Conservation (phyloP, 257 asterid genomes). For the Petunia secreta region DNA sequence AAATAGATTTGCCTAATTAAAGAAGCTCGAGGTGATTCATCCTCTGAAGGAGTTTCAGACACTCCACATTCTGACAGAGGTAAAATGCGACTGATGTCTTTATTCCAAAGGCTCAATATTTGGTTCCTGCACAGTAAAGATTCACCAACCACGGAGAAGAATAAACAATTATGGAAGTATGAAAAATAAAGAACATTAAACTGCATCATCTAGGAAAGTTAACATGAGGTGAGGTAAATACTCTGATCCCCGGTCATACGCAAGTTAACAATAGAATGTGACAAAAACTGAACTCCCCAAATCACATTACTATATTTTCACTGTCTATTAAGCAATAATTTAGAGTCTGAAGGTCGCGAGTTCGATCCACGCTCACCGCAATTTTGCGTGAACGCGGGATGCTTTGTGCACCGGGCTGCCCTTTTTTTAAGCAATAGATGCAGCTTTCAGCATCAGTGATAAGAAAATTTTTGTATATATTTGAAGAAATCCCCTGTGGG, state of each 20-base stretch:
- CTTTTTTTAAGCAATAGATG: too few species aligned
- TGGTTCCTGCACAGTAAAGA: constrained; percentile 66
- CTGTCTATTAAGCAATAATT: not conserved
- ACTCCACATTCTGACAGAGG: constrained; percentile 78
- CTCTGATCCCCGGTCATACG: not conserved
- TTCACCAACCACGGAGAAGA: constrained; percentile 34
- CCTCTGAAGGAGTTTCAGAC: constrained; percentile 53
- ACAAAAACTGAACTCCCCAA: constrained; percentile 2
- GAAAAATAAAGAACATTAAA: constrained; percentile 19
- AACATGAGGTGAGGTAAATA: not conserved
- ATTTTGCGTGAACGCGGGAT: too few species aligned
- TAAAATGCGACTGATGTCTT: constrained; percentile 86
- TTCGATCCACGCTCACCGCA: too few species aligned
- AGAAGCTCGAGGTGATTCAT: constrained; percentile 64
- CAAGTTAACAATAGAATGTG: constrained; percentile 3
- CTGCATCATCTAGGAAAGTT: constrained; percentile 8
- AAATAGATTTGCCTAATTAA: constrained; percentile 70
- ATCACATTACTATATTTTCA: constrained; percentile 8
- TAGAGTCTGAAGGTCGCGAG: not conserved
- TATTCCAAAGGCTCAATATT: constrained; percentile 89
- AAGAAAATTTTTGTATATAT: not conserved
- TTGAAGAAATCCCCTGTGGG: not conserved
- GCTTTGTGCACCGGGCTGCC: too few species aligned
- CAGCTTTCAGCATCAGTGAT: not conserved
- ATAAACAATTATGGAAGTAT: constrained; percentile 18